Evolutionary conservation across 305 asterid species (phyloP), one percentile per base, ranked within the genome.

Genomic region (Rubia balearica): DNA sequence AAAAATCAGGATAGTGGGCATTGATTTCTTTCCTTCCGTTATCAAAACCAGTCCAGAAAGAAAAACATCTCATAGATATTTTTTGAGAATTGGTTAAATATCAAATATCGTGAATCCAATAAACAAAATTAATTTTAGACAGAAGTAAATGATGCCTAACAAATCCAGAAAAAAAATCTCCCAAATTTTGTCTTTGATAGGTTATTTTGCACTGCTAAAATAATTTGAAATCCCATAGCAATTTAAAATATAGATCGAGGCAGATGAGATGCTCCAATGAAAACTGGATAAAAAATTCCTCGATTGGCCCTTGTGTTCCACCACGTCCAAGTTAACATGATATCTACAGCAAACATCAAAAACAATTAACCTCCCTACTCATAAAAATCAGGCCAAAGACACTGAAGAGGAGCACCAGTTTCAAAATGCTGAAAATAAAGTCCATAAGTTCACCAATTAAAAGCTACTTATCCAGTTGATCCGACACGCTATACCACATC

Each of bases 1-100:
- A 80, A 72, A 75, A 79, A 79, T 61, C 22, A 65, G 75, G 67
- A 71, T 59, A 5, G 61, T 11, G n/a, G 65, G 38, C 57, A 43
- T 60, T 56, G 46, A 30, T n/a, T 57, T 45, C 21, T 59, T 72
- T 66, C 70, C n/a, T 51, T 16, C 40, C 19, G 30, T 30, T 17
- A 59, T 16, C 60, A 62, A 75, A 63, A 43, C 67, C 40, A 68
- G 41, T 62, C 60, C 27, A 68, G 22, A 62, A 48, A 41, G 38
- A 46, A 65, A 61, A 12, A 55, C 5, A 64, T 59, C 10, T 17
- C 63, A 30, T 12, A 27, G 61, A 36, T 17, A 33, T n/a, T 3
- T 36, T 3, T 55, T n/a, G 24, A 66, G 61, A 5, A 51, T 36
- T 17, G 36, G 48, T 48, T 51, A 7, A 10, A 16, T 36, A 33